A percentile compares a stretch with the other conserved stretches of the same genome.
Conservation (phyloP, 495 filamentous ascomycete genomes). For the Aspergillus egyptiacus region DNA sequence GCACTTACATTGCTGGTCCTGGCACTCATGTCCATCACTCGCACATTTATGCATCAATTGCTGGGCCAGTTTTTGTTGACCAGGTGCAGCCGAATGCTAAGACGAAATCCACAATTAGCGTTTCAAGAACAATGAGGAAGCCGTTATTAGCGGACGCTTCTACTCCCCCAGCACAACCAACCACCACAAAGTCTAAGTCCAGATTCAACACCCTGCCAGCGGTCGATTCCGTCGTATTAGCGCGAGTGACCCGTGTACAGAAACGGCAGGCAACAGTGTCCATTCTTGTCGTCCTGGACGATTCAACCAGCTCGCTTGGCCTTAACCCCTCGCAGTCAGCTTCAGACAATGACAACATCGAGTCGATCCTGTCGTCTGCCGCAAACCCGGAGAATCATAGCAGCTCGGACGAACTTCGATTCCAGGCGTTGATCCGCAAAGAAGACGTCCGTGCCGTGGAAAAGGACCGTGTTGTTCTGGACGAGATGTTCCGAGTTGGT, state of each 20-base stretch:
- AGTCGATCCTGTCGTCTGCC: constrained; percentile 38
- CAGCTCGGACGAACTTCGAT: constrained; percentile 45
- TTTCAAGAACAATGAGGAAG: constrained; percentile 34
- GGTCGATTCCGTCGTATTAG: constrained; percentile 74
- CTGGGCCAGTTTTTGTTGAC: constrained; percentile 51
- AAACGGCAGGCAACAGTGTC: constrained; percentile 74
- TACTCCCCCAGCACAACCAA: constrained; percentile 4
- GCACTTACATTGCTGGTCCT: constrained; percentile 61
- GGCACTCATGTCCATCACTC: constrained; percentile 74
- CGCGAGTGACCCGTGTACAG: constrained; percentile 75
- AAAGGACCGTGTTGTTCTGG: constrained; percentile 87
- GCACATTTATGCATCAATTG: constrained; percentile 68
- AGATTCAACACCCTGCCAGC: constrained; percentile 67
- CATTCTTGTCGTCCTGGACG: constrained; percentile 71
- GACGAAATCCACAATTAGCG: constrained; percentile 51
- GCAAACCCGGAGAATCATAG: constrained; percentile 43
- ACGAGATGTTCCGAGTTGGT: constrained; percentile 86
- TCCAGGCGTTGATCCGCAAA: constrained; percentile 52
- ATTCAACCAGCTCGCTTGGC: constrained; percentile 24
- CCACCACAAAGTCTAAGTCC: constrained; percentile 21
- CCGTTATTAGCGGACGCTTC: constrained; percentile 19
- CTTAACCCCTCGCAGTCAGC: constrained; percentile 33
- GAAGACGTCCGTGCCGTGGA: constrained; percentile 94
- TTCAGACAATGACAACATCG: constrained; percentile 47
- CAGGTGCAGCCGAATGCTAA: constrained; percentile 40